Conservation (phyloP, 2,329 filamentous ascomycete species). For the Blastomyces gilchristii region DNA sequence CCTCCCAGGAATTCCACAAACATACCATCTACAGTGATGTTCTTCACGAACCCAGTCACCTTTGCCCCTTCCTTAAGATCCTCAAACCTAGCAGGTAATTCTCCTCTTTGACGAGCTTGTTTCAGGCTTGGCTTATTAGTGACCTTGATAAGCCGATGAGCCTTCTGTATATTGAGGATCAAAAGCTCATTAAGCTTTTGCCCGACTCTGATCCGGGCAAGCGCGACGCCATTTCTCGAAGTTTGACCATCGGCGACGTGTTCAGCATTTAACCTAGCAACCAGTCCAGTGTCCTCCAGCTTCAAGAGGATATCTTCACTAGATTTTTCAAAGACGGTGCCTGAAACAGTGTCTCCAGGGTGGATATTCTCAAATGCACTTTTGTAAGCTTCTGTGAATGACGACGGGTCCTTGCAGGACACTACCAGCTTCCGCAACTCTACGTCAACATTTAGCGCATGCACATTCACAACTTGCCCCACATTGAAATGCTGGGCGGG, state of each 20-base stretch:
- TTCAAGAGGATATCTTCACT: constrained; percentile 68
- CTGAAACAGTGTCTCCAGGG: constrained; percentile 64
- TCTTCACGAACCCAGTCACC: constrained; percentile 71
- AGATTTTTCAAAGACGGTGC: constrained; percentile 70
- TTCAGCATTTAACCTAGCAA: constrained; percentile 62
- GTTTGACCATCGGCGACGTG: constrained; percentile 78
- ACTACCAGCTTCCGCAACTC: constrained; percentile 65
- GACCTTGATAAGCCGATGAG: constrained; percentile 63
- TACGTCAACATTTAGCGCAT: constrained; percentile 69
- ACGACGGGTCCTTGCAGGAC: constrained; percentile 81
- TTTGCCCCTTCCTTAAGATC: constrained; percentile 59
- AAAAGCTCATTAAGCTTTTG: constrained; percentile 74
- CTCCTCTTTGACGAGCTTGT: constrained; percentile 60
- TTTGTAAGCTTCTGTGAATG: constrained; percentile 67
- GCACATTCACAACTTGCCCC: constrained; percentile 85
- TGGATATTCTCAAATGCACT: constrained; percentile 61
- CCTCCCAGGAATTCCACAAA: constrained; percentile 82
- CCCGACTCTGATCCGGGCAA: constrained; percentile 75
- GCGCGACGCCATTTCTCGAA: constrained; percentile 63
- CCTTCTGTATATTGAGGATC: constrained; percentile 74
- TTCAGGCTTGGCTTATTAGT: constrained; percentile 77
- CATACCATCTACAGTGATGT: constrained; percentile 67
- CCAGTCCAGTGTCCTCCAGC: constrained; percentile 61
- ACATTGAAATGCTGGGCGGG: constrained; percentile 78
- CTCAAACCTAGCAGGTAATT: constrained; percentile 60